These are phyloP conservation scores for Colletotrichum musae DNA, from an alignment of 2,329 filamentous ascomycete genomes.

Conservation along the genomic window DNA sequence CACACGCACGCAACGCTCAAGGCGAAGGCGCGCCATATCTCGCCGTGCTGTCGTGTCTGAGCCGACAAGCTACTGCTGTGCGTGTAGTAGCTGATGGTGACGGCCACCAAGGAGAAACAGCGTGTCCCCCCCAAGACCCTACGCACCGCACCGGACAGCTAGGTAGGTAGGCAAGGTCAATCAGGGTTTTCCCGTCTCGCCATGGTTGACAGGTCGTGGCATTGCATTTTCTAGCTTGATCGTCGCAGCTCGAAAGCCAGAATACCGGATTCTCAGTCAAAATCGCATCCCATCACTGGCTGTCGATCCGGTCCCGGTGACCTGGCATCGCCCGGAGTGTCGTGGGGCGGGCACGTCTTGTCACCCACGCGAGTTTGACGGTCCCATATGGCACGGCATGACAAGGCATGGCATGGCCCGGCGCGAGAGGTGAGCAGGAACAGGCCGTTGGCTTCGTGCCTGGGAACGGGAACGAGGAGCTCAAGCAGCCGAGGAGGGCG, in stretches of 20 bases:
- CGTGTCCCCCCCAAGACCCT: slow-evolving; percentile 26
- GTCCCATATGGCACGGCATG: not conserved
- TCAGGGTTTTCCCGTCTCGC: slow-evolving; percentile 32
- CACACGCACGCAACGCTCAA: no score
- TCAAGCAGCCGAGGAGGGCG: no score
- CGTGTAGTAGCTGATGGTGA: not conserved
- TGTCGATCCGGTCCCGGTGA: slow-evolving; percentile 31
- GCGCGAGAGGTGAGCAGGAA: not conserved
- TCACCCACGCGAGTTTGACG: slow-evolving; percentile 33
- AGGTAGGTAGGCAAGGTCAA: slow-evolving; percentile 15
- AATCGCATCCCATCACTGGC: slow-evolving; percentile 27
- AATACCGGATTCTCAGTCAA: slow-evolving; percentile 27
- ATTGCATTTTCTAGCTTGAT: slow-evolving; percentile 11
- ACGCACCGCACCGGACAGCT: slow-evolving; percentile 25
- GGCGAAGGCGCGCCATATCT: slow-evolving; percentile 23
- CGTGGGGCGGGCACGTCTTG: slow-evolving; percentile 31
- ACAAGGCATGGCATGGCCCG: not conserved
- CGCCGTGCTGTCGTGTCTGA: slow-evolving; percentile 5
- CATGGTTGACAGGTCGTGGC: not conserved
- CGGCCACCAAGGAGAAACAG: slow-evolving; percentile 1
- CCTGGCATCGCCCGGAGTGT: slow-evolving; percentile 25
- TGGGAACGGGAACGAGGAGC: not conserved
- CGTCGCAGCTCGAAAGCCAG: slow-evolving; percentile 7
- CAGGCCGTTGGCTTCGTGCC: slow-evolving; percentile 2
- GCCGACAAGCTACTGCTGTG: slow-evolving; percentile 2